A percentile compares a stretch with the other conserved stretches of the same genome.
Evolutionary conservation across 345 rosid genomes (phyloP).

Genomic region (Euphorbia peplus): DNA sequence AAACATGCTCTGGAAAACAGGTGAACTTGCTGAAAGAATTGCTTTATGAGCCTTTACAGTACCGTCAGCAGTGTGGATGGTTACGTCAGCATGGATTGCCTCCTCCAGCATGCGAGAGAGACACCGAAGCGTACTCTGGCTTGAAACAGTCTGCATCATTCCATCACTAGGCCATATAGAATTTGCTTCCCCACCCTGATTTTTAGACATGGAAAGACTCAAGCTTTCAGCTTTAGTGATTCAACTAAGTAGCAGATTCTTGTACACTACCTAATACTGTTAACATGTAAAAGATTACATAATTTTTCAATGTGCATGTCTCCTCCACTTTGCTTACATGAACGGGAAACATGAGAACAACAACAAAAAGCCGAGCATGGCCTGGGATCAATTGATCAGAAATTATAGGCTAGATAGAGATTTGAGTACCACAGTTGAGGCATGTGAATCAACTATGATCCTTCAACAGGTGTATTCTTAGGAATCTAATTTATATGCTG

Average conservation of each 20-base stretch:
- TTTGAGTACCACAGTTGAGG: too few species aligned
- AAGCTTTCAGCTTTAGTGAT: neutral
- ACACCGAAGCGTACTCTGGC: conserved; percentile 62
- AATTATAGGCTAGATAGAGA: too few species aligned
- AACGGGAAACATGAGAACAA: neutral
- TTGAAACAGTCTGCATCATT: conserved; percentile 54
- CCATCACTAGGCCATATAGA: conserved; percentile 75
- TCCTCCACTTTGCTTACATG: neutral
- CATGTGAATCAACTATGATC: too few species aligned
- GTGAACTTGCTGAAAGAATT: conserved; percentile 77
- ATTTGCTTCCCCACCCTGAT: conserved; percentile 63
- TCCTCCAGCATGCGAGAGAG: conserved; percentile 88
- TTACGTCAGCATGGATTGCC: conserved; percentile 67
- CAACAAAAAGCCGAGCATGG: too few species aligned
- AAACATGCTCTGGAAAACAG: conserved; percentile 89
- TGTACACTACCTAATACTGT: neutral
- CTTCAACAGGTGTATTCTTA: too few species aligned
- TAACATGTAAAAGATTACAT: neutral
- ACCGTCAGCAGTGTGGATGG: conserved; percentile 73
- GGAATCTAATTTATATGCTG: too few species aligned
- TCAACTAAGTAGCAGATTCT: neutral
- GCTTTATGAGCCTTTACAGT: conserved; percentile 81
- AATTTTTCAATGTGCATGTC: neutral
- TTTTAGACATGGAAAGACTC: conserved; percentile 9
- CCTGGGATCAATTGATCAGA: too few species aligned